Evolutionary conservation across 2,329 filamentous ascomycete species (phyloP).

Genomic region (Clonostachys rosea): DNA sequence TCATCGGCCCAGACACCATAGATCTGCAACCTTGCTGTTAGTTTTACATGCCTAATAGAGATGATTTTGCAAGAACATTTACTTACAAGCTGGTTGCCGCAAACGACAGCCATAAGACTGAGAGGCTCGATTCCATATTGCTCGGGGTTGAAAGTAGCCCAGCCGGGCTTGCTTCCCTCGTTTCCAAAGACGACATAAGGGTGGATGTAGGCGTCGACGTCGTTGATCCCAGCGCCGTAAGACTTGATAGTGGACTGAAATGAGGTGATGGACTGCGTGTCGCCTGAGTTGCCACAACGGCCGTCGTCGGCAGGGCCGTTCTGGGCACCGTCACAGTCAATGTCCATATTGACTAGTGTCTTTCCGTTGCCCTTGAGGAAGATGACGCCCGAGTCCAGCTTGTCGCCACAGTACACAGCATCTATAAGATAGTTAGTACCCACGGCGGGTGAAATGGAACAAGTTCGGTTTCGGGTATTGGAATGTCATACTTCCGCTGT

Average conservation of each 20-base stretch:
- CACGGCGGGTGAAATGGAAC: not conserved
- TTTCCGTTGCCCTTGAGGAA: constrained; percentile 39
- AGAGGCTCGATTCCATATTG: constrained; percentile 39
- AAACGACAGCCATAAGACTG: constrained; percentile 51
- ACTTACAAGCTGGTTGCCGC: constrained; percentile 36
- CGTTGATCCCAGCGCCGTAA: constrained; percentile 27
- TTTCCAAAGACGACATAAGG: constrained; percentile 52
- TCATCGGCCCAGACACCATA: constrained; percentile 56
- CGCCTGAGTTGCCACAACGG: constrained; percentile 30
- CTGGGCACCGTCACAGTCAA: constrained; percentile 52
- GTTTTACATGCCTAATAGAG: too few species aligned
- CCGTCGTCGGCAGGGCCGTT: constrained; percentile 31
- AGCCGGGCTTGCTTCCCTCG: constrained; percentile 21
- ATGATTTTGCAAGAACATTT: not conserved
- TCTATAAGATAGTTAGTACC: constrained; percentile 9
- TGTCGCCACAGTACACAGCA: constrained; percentile 42
- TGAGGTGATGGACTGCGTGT: constrained; percentile 41
- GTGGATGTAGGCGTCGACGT: constrained; percentile 46
- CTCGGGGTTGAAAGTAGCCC: constrained; percentile 31
- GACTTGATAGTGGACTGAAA: constrained; percentile 32
- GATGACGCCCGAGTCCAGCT: constrained; percentile 31
- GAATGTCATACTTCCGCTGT: too few species aligned
- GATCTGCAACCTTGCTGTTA: constrained; percentile 20
- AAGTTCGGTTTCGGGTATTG: too few species aligned
- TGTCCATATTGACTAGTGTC: constrained; percentile 48